Percentiles rank a stretch among this genome's conserved stretches.
Evolutionary conservation across 495 filamentous ascomycete genomes (phyloP).

Genomic region (Talaromyces wortmannii): DNA sequence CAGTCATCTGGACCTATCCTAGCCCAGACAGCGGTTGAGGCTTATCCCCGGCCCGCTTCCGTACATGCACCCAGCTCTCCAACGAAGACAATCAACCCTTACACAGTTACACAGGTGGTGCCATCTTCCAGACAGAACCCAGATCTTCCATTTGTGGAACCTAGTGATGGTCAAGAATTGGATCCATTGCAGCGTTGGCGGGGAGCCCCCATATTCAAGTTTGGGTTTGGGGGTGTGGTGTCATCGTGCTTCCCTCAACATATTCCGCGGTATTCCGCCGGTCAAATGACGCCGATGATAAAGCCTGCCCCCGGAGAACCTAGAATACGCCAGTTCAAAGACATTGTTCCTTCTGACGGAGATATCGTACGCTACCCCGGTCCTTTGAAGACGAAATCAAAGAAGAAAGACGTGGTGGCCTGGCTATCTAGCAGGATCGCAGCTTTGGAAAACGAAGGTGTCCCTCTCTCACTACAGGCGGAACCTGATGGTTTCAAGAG

Average conservation of each 20-base stretch:
- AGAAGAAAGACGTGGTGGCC: constrained; percentile 85
- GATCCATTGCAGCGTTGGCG: constrained; percentile 86
- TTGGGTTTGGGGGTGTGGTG: constrained; percentile 80
- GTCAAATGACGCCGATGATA: constrained; percentile 63
- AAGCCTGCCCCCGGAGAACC: constrained; percentile 82
- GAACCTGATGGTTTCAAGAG: constrained; percentile 55
- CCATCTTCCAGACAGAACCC: constrained; percentile 25
- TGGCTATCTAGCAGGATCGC: constrained; percentile 78
- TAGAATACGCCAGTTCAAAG: constrained; percentile 62
- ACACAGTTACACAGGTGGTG: constrained; percentile 22
- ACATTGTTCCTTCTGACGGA: constrained; percentile 61
- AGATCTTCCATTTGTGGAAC: constrained; percentile 50
- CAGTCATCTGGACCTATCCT: constrained; percentile 41
- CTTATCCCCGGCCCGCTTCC: constrained; percentile 61
- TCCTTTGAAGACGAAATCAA: constrained; percentile 77
- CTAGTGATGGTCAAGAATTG: constrained; percentile 70
- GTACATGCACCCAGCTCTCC: constrained; percentile 51
- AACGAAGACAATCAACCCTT: constrained; percentile 28
- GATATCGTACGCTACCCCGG: constrained; percentile 78
- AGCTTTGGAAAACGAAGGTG: constrained; percentile 55
- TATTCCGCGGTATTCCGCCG: constrained; percentile 77
- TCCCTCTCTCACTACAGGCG: constrained; percentile 39
- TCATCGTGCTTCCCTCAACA: constrained; percentile 85
- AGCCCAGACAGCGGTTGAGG: constrained; percentile 40
- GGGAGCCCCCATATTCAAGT: constrained; percentile 76